Percentiles rank a stretch among this genome's conserved stretches.
Conservation (phyloP, 208 protist genomes). For the Herpetomonas tarakana region DNA sequence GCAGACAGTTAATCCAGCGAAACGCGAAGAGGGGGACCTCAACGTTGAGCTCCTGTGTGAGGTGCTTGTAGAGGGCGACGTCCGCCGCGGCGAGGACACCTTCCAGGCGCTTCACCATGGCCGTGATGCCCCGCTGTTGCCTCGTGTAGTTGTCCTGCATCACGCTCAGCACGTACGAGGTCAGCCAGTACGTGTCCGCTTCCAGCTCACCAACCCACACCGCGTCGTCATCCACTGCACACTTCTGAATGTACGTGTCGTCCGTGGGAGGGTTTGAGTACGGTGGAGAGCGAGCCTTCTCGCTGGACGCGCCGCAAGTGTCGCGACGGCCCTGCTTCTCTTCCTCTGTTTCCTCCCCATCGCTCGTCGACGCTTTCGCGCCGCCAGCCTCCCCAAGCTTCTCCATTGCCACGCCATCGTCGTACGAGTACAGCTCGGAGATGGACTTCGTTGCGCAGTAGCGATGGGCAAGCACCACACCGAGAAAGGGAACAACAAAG, state of each 20-base stretch:
- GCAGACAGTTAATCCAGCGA: constrained; percentile 92
- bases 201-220: constrained; percentile 75
- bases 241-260: not conserved
- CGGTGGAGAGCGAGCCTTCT: no score
- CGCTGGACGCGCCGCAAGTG: not conserved
- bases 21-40: constrained; percentile 86
- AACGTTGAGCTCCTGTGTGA: constrained; percentile 50
- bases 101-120: constrained; percentile 84
- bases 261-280: no score
- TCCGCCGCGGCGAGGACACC: constrained; percentile 66
- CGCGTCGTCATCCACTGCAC: constrained; percentile 3
- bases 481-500: constrained; percentile 89
- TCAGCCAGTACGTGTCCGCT: constrained; percentile 91
- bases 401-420: constrained; percentile 22
- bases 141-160: constrained; percentile 92
- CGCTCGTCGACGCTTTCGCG: not conserved
- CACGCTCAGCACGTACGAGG: constrained; percentile 74
- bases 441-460: constrained; percentile 50
- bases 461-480: constrained; percentile 63
- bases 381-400: constrained; percentile 27
- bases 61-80: constrained; percentile 39
- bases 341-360: not conserved
- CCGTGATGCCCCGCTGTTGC: constrained; percentile 84
- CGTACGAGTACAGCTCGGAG: constrained; percentile 39
- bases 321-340: not conserved